These are phyloP conservation scores for Zygosaccharomyces bailii DNA, from an alignment of 805 yeast genomes.

Conservation along the genomic window DNA sequence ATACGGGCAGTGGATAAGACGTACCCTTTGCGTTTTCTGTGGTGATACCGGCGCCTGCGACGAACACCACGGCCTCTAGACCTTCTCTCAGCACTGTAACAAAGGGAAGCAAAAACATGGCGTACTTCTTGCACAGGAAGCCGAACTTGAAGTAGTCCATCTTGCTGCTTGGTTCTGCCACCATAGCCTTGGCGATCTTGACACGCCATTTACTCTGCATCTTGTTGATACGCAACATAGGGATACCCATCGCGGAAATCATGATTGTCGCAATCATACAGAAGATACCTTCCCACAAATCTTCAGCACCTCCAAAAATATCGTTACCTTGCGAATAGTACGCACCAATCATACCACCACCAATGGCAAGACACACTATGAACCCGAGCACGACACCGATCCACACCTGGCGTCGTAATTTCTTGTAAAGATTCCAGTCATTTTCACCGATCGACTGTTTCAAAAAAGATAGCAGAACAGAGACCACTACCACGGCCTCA, in stretches of 20 bases:
- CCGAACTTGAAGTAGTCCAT: slow-evolving; percentile 53
- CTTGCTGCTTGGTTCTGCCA: slow-evolving; percentile 51
- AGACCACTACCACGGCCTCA: slow-evolving; percentile 88
- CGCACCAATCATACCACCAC: slow-evolving; percentile 92
- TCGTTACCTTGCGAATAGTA: slow-evolving; percentile 78
- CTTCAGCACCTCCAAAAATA: slow-evolving; percentile 85
- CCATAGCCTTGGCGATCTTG: slow-evolving; percentile 81
- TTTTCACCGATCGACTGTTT: slow-evolving; percentile 73
- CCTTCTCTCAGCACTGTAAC: slow-evolving; percentile 95
- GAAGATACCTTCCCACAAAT: slow-evolving; percentile 95
- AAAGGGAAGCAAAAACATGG: slow-evolving; percentile 86
- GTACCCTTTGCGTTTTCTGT: slow-evolving; percentile 50
- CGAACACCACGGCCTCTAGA: slow-evolving; percentile 91
- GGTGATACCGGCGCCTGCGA: slow-evolving; percentile 89
- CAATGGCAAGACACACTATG: slow-evolving; percentile 73
- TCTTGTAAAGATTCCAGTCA: slow-evolving; percentile 54
- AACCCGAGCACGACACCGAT: slow-evolving; percentile 72
- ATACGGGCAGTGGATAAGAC: slow-evolving; percentile 91
- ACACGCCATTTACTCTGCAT: slow-evolving; percentile 97
- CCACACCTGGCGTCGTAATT: slow-evolving; percentile 81
- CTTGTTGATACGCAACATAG: slow-evolving; percentile 92
- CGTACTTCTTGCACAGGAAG: slow-evolving; percentile 64
- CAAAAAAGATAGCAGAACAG: slow-evolving; percentile 86
- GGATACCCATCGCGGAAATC: slow-evolving; percentile 92
- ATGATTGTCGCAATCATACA: slow-evolving; percentile 85